Evolutionary conservation across 2,329 filamentous ascomycete genomes (phyloP).

Genomic region (Talaromyces sp.): DNA sequence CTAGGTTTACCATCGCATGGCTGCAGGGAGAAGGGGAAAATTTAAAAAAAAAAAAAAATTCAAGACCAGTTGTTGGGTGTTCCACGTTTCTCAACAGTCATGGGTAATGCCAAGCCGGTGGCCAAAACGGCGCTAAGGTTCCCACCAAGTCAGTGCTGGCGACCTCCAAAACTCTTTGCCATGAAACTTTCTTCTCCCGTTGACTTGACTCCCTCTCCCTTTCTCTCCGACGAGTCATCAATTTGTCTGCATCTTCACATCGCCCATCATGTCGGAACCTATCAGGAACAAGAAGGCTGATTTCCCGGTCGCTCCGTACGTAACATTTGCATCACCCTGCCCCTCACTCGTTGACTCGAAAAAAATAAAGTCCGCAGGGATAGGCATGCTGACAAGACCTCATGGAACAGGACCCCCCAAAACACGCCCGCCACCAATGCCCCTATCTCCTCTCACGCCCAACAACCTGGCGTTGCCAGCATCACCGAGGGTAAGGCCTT

Average conservation of each 20-base stretch:
- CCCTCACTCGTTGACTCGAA: constrained; percentile 10
- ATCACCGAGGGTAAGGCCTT: constrained; percentile 86
- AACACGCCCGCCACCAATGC: constrained; percentile 96
- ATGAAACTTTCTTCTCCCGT: constrained; percentile 35
- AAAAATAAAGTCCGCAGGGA: constrained; percentile 4
- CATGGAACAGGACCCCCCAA: constrained; percentile 75
- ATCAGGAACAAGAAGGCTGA: constrained; percentile 64
- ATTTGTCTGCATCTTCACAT: constrained; percentile 1
- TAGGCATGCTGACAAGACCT: constrained; percentile 13
- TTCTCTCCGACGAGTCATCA: constrained; percentile 10
- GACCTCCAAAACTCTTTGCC: constrained; percentile 29
- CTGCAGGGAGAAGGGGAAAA: neutral
- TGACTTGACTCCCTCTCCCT: constrained; percentile 9
- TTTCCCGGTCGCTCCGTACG: constrained; percentile 61
- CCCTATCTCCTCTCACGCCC: constrained; percentile 94
- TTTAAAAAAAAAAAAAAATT: neutral
- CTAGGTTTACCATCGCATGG: neutral
- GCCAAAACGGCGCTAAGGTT: constrained; percentile 37
- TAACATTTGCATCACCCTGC: constrained; percentile 18
- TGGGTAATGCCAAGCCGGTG: constrained; percentile 37
- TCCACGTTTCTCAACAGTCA: constrained; percentile 27
- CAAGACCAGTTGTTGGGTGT: constrained; percentile 8
- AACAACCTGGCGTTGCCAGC: constrained; percentile 87
- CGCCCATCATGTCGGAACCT: constrained; percentile 57
- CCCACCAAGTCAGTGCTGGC: constrained; percentile 35